A percentile compares a stretch with the other conserved stretches of the same genome.
phyloP scores from a whole-genome alignment of 1,139 yeast species.

The Geotrichum europaeum region DNA sequence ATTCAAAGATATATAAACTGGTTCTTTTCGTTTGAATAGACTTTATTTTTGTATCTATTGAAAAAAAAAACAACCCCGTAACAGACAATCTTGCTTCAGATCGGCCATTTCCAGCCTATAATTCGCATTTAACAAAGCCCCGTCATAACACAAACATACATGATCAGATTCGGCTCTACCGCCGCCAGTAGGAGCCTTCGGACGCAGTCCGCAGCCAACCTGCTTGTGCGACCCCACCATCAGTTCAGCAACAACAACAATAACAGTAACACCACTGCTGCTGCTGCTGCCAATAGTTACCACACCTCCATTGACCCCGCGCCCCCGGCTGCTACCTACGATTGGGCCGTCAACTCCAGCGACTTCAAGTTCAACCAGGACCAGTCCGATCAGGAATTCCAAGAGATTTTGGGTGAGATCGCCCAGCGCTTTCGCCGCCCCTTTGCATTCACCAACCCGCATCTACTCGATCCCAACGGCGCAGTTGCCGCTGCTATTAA shows the following conservation, averaged over 20 bases:
- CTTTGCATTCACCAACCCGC: conserved; percentile 9
- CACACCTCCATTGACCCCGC: neutral
- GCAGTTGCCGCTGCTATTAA: neutral
- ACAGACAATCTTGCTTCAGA: neutral
- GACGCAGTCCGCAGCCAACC: neutral
- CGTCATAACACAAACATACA: neutral
- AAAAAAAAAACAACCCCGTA: neutral
- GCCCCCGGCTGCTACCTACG: conserved; percentile 4
- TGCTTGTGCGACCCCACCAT: neutral
- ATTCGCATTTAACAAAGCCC: neutral
- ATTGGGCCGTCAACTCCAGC: conserved; percentile 11
- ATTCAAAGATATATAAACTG: neutral
- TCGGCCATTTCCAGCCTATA: neutral
- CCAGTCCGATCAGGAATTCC: conserved; percentile 11
- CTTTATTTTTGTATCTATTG: neutral
- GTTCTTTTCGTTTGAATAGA: neutral
- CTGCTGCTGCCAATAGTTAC: neutral
- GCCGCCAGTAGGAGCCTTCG: neutral
- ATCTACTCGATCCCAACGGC: neutral
- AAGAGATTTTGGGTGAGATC: conserved; percentile 13
- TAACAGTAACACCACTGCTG: neutral
- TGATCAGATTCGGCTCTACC: neutral
- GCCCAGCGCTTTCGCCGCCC: conserved; percentile 13
- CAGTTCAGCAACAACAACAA: conserved; percentile 1
- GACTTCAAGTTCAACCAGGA: conserved; percentile 6